phyloP scores from a whole-genome alignment of 306 rosid species.

The cucumber (Cucumis sativus) region DNA sequence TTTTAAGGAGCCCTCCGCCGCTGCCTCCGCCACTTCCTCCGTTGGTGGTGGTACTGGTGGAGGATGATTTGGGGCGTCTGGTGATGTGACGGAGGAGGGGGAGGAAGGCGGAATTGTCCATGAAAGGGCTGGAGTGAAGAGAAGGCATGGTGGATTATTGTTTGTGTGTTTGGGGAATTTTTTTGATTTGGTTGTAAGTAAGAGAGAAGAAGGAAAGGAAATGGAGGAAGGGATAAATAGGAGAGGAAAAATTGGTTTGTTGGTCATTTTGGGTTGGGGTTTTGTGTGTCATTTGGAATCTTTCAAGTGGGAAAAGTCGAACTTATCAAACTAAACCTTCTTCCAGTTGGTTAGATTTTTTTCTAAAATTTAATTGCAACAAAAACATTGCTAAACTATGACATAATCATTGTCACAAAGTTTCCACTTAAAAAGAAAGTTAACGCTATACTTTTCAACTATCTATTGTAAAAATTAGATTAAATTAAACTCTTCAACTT shows the following conservation, averaged over 20 bases:
- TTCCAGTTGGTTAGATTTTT: constrained; percentile 9
- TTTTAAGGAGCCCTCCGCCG: constrained; percentile 25
- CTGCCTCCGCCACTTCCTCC: not conserved
- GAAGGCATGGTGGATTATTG: constrained; percentile 30
- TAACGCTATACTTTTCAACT: no score
- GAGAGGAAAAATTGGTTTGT: not conserved
- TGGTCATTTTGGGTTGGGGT: constrained; percentile 1
- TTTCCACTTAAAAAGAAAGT: no score
- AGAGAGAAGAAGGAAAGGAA: not conserved
- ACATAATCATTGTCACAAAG: no score
- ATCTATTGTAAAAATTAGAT: no score
- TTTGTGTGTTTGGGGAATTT: no score
- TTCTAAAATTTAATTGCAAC: no score
- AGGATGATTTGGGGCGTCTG: constrained; percentile 28
- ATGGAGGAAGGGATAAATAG: not conserved
- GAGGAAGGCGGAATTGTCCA: constrained; percentile 64
- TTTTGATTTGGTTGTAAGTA: not conserved
- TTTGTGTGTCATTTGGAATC: constrained; percentile 32
- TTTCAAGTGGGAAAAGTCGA: constrained; percentile 18
- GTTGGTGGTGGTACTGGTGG: not conserved
- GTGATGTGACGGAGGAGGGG: constrained; percentile 42
- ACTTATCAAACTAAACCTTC: not conserved
- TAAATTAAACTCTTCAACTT: no score
- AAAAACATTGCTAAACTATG: no score
- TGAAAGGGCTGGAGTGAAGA: constrained; percentile 64